Percentiles rank a stretch among this genome's conserved stretches.
Evolutionary conservation across 306 rosid species (phyloP).

Genomic region (Aeschynomene evenia): DNA sequence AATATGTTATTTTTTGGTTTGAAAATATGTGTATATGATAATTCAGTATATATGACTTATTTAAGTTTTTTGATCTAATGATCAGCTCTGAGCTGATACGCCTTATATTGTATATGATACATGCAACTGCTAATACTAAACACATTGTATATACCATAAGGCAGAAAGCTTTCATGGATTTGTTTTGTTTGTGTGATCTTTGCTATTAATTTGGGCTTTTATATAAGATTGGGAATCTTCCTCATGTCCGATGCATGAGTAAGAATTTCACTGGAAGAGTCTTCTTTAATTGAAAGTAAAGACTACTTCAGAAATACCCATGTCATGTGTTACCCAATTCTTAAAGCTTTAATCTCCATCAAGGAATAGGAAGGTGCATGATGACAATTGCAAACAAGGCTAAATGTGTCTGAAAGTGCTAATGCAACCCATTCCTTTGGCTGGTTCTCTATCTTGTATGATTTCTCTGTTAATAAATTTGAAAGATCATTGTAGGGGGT

Average conservation of each 20-base stretch:
- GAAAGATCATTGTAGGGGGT: neutral
- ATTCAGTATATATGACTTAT: conserved; percentile 20
- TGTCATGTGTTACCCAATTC: neutral
- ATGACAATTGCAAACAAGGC: conserved; percentile 10
- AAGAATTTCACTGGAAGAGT: neutral
- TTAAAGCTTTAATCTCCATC: too few relatives aligned
- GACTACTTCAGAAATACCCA: neutral
- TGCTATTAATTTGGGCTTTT: neutral
- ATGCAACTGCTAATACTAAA: neutral
- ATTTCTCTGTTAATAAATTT: neutral
- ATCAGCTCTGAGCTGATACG: neutral
- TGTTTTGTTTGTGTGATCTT: neutral
- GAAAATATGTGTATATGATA: conserved; percentile 34
- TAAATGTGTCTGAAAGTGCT: conserved; percentile 16
- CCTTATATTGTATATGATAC: conserved; percentile 25
- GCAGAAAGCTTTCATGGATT: conserved; percentile 14
- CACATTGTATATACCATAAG: conserved; percentile 18
- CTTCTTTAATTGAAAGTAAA: neutral
- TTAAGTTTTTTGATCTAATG: conserved; percentile 19
- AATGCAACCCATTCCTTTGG: neutral
- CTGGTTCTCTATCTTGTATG: neutral
- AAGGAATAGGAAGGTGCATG: conserved; percentile 30
- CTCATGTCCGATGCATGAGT: neutral
- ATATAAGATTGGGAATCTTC: neutral
- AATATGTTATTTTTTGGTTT: conserved; percentile 22